Evolutionary conservation across 257 asterid genomes (phyloP), one percentile per base, ranked within the genome.

Genomic region (Leonotis leonurus): DNA sequence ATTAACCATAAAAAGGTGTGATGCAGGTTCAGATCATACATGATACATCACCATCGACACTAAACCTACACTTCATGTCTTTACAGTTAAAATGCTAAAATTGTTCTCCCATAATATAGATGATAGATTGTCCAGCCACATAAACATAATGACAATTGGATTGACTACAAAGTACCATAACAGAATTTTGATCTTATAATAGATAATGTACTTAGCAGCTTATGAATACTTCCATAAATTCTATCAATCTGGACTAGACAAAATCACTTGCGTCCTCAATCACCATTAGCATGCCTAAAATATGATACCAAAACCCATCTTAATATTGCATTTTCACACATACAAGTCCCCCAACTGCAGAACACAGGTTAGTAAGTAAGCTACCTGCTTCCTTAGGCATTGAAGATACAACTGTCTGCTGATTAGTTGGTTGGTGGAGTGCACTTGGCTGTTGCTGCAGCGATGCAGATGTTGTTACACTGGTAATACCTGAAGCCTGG

Each of bases 301-400:
- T 66, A 73, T 50, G 36, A 16, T 58, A 45, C 59, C 44, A 55
- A 64, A 64, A 65, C 33, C 26, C 59, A 44, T 14, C 66, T 49
- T 10, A 37, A 49, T 18, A 67, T 43, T 65, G 40, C 64, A 73
- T 14, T 48, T 60, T 60, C 37, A 53, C 41, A 33, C 41, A 36
- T 56, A 53, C 17, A 45, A 40, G 54, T 39, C 12, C 33, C 16
- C 12, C 24, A 39, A 41, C 24, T 43, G 3, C 11, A 71, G 13
- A 56, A 49, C 2, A 43, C 5, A 32, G 41, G 32, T 35, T 39
- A n/a, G 36, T 11, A 21, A 48, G 52, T 60, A 60, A 67, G 70
- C 32, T 76, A 88, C 98, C 95, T 63, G 86, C 80, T 70, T 85
- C 94, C 76, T 84, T 82, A 54, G 90, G 75, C 63, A 83, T 72